Conservation (phyloP, 2,329 filamentous ascomycete species). For the Hymenoscyphus fraxineus region DNA sequence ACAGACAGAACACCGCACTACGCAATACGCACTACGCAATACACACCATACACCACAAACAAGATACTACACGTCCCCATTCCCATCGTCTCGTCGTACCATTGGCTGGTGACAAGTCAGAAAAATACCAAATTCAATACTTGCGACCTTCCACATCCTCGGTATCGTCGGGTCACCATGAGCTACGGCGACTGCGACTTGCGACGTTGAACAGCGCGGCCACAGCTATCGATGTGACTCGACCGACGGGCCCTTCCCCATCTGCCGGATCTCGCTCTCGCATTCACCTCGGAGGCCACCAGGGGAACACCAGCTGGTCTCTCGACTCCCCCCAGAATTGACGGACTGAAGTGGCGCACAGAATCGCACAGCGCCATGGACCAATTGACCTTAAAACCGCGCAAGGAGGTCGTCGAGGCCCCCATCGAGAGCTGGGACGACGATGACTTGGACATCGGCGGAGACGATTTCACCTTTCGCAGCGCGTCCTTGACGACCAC, state of each 20-base stretch:
- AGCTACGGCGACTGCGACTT: slow-evolving; percentile 22
- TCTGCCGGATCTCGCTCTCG: slow-evolving; percentile 11
- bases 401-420: slow-evolving; percentile 45
- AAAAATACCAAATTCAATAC: slow-evolving; percentile 3
- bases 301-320: not conserved
- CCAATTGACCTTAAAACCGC: slow-evolving; percentile 33
- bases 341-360: not conserved
- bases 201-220: slow-evolving; percentile 24
- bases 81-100: slow-evolving; percentile 9
- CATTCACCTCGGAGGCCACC: not conserved
- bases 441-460: slow-evolving; percentile 68
- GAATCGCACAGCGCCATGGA: slow-evolving; percentile 25
- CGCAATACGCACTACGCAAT: not conserved
- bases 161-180: slow-evolving; percentile 16
- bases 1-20: not conserved
- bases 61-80: not conserved
- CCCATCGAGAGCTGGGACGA: slow-evolving; percentile 76
- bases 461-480: slow-evolving; percentile 60
- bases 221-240: slow-evolving; percentile 24
- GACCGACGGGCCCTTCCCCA: slow-evolving; percentile 17
- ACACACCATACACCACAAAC: too few relatives aligned
- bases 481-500: slow-evolving; percentile 41
- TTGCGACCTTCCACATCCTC: slow-evolving; percentile 17
- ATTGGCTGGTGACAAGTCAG: not conserved
- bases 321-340: too few relatives aligned